Conservation (phyloP, 1,284 basidiomycete genomes). For the Cutaneotrichosporon dermatis region DNA sequence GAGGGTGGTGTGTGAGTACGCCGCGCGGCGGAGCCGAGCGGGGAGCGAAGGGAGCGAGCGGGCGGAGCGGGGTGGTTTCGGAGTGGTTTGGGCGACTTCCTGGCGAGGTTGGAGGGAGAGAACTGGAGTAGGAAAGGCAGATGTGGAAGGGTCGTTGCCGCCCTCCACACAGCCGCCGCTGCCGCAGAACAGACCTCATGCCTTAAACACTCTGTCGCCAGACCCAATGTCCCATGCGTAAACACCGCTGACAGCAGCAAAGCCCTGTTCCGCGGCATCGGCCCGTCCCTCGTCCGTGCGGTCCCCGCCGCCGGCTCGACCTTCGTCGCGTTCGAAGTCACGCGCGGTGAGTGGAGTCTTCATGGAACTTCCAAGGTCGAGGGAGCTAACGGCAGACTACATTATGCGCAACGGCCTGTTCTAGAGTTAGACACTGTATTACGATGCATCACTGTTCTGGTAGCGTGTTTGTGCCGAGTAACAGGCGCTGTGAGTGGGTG, state of each 20-base stretch:
- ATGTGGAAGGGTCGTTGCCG: no score
- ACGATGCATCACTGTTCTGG: neutral
- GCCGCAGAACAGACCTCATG: no score
- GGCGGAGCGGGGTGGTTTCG: neutral
- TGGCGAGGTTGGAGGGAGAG: no score
- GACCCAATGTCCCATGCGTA: no score
- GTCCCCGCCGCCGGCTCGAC: conserved; percentile 87
- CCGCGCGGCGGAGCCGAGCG: no score
- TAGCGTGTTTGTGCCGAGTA: no score
- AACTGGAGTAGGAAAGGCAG: no score
- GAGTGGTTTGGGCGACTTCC: neutral
- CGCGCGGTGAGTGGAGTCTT: conserved; percentile 53
- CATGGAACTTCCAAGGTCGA: no score
- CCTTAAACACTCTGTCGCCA: no score
- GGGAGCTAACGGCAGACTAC: neutral
- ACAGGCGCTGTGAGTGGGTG: no score
- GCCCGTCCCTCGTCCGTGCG: conserved; percentile 66
- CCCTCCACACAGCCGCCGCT: no score
- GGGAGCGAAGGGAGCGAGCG: conserved; percentile 5
- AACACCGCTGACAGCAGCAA: conserved; percentile 47
- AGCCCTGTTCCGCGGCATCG: conserved; percentile 68
- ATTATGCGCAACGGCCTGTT: conserved; percentile 3
- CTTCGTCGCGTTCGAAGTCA: conserved; percentile 86
- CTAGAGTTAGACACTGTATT: conserved; percentile 1
- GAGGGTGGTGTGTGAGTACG: conserved; percentile 65